phyloP scores from a whole-genome alignment of 495 filamentous ascomycete genomes.

The Penicillium egyptiacum region DNA sequence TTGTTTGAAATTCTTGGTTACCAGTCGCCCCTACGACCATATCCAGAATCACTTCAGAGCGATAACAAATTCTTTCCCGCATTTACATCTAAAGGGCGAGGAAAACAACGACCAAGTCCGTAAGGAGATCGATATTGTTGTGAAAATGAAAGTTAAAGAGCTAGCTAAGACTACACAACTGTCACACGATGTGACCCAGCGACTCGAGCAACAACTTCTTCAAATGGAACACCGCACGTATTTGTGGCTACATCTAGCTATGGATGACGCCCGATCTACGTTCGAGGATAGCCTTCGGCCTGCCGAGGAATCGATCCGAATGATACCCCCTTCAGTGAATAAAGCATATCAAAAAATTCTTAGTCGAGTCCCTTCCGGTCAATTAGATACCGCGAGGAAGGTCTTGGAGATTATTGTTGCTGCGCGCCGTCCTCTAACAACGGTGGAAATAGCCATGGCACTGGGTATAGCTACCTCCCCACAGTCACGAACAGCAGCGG shows the following conservation, averaged over 20 bases:
- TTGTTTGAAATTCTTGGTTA: slow-evolving; percentile 43
- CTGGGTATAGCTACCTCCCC: slow-evolving; percentile 24
- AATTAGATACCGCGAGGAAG: slow-evolving; percentile 11
- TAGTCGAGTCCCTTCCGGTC: slow-evolving; percentile 12
- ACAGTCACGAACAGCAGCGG: no score
- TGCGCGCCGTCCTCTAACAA: slow-evolving; percentile 34
- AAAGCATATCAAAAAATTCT: slow-evolving; percentile 34
- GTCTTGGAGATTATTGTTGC: slow-evolving; percentile 42
- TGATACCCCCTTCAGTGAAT: neutral
- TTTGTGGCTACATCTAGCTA: no score
- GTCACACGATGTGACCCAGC: no score
- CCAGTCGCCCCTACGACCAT: slow-evolving; percentile 42
- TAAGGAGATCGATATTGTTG: slow-evolving; percentile 41
- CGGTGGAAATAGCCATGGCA: slow-evolving; percentile 41
- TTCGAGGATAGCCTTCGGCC: no score
- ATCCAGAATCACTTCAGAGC: slow-evolving; percentile 31
- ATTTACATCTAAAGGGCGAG: slow-evolving; percentile 39
- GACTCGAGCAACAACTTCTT: no score
- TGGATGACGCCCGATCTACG: slow-evolving; percentile 5
- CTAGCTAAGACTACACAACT: slow-evolving; percentile 23
- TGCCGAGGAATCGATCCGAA: no score
- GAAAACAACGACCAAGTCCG: slow-evolving; percentile 34
- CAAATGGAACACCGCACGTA: slow-evolving; percentile 33
- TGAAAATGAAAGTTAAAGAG: slow-evolving; percentile 29
- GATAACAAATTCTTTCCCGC: slow-evolving; percentile 20